These are phyloP conservation scores for Penicillium nordicum DNA, from an alignment of 2,329 filamentous ascomycete species.

Conservation along the genomic window DNA sequence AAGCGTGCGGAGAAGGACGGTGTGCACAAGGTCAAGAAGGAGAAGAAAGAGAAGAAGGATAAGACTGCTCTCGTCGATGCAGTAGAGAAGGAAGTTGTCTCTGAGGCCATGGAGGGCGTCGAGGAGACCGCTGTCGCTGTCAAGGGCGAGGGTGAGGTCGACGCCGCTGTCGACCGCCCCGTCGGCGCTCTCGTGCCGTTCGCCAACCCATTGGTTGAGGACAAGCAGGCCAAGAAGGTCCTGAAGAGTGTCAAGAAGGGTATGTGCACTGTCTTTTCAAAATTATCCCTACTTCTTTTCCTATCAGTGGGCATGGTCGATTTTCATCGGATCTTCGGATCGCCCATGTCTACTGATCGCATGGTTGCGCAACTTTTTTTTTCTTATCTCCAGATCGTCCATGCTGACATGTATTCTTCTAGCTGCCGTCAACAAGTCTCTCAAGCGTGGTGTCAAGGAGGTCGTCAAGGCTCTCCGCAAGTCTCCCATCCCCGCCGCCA, in stretches of 20 bases:
- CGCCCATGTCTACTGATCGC: neutral
- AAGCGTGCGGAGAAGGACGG: constrained; percentile 48
- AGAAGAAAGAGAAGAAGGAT: constrained; percentile 47
- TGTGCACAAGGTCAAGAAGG: constrained; percentile 46
- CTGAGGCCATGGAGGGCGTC: constrained; percentile 36
- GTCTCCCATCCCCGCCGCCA: constrained; percentile 67
- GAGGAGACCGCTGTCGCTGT: constrained; percentile 28
- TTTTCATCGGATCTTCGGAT: neutral
- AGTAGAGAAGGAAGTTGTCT: constrained; percentile 40
- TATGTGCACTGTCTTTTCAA: constrained; percentile 21
- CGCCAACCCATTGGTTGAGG: constrained; percentile 49
- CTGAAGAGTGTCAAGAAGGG: constrained; percentile 53
- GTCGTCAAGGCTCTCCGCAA: constrained; percentile 98
- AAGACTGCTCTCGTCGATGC: constrained; percentile 39
- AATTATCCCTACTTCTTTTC: neutral
- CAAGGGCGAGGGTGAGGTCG: constrained; percentile 26
- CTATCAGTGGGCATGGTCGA: neutral
- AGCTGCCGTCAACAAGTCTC: constrained; percentile 93
- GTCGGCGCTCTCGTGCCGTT: constrained; percentile 50
- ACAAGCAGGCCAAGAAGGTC: constrained; percentile 51
- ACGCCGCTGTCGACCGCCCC: constrained; percentile 34
- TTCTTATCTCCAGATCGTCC: neutral
- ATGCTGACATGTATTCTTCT: constrained; percentile 23
- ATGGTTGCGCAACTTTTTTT: constrained; percentile 1
- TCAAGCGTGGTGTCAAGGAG: constrained; percentile 98